A percentile compares a stretch with the other conserved stretches of the same genome.
Evolutionary conservation across 129 eudicot genomes (phyloP).

Genomic region (Ambrosia trifida): DNA sequence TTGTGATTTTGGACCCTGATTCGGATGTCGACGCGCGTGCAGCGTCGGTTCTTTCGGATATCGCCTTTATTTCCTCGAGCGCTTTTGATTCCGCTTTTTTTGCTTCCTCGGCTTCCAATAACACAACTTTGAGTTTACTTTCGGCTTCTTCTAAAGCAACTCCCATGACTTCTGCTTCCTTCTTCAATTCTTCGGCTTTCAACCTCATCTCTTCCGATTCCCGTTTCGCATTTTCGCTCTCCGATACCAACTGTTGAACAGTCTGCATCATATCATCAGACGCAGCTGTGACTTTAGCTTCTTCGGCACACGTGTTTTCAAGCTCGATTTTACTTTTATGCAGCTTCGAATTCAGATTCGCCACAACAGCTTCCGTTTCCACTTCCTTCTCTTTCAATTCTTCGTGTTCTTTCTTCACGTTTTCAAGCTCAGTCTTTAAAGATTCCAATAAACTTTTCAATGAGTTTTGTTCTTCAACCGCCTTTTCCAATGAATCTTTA

Average conservation of each 20-base stretch:
- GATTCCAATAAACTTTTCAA: constrained; percentile 65
- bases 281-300: constrained; percentile 64
- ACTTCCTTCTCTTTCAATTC: constrained; percentile 72
- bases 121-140: constrained; percentile 44
- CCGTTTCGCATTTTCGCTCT: constrained; percentile 59
- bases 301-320: constrained; percentile 59
- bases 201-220: constrained; percentile 69
- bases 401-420: constrained; percentile 62
- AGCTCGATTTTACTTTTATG: constrained; percentile 76
- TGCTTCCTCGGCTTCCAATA: constrained; percentile 80
- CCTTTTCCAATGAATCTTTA: constrained; percentile 73
- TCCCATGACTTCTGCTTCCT: constrained; percentile 63
- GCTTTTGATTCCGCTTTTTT: constrained; percentile 73
- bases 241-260: constrained; percentile 56
- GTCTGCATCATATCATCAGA: constrained; percentile 72
- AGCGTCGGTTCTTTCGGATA: constrained; percentile 68
- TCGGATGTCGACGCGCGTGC: constrained; percentile 81
- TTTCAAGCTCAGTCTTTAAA: constrained; percentile 64
- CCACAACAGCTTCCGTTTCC: constrained; percentile 72
- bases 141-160: constrained; percentile 63
- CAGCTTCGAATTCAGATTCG: constrained; percentile 65
- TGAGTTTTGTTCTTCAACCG: constrained; percentile 64
- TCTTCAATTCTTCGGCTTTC: constrained; percentile 64
- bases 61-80: constrained; percentile 51
- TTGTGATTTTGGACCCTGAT: constrained; percentile 64